A percentile compares a stretch with the other conserved stretches of the same genome.
Evolutionary conservation across 1,284 basidiomycete species (phyloP).

Genomic region (Microbotryomycetes sp.): DNA sequence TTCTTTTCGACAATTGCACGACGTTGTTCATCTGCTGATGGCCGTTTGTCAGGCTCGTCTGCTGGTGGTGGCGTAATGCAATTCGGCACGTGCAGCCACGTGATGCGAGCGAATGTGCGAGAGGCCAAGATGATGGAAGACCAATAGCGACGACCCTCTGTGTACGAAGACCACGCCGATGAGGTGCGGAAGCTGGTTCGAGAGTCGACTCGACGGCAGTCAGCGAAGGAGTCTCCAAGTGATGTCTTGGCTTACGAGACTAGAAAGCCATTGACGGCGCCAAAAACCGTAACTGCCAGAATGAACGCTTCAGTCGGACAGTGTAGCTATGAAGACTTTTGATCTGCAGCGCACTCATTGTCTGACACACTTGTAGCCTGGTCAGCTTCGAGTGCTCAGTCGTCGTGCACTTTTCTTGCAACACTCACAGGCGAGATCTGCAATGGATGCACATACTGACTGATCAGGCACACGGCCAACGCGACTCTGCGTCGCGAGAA

Average conservation of each 20-base stretch:
- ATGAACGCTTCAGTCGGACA: background rate
- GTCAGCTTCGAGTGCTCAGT: background rate
- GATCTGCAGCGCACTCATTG: too few species aligned
- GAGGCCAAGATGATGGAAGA: slow-evolving; percentile 58
- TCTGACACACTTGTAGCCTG: too few species aligned
- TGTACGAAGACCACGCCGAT: slow-evolving; percentile 68
- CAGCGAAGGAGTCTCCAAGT: background rate
- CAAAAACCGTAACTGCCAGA: slow-evolving; percentile 45
- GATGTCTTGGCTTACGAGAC: slow-evolving; percentile 47
- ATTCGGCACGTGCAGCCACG: slow-evolving; percentile 44
- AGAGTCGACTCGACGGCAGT: slow-evolving; percentile 32
- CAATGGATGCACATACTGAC: background rate
- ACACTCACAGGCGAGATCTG: slow-evolving; percentile 5
- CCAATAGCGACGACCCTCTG: slow-evolving; percentile 64
- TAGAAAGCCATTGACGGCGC: slow-evolving; percentile 61
- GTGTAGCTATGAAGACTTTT: too few species aligned
- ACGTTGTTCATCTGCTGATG: background rate
- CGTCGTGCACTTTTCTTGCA: too few species aligned
- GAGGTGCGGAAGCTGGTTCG: slow-evolving; percentile 66
- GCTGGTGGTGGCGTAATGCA: slow-evolving; percentile 7
- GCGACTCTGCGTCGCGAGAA: background rate
- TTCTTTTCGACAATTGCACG: slow-evolving; percentile 10
- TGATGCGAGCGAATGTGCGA: slow-evolving; percentile 50
- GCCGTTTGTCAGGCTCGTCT: background rate
- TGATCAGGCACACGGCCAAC: background rate